A percentile compares a stretch with the other conserved stretches of the same genome.
These are phyloP conservation scores for Fusarium sp. DNA, from an alignment of 2,329 filamentous ascomycete species.

Conservation along the genomic window DNA sequence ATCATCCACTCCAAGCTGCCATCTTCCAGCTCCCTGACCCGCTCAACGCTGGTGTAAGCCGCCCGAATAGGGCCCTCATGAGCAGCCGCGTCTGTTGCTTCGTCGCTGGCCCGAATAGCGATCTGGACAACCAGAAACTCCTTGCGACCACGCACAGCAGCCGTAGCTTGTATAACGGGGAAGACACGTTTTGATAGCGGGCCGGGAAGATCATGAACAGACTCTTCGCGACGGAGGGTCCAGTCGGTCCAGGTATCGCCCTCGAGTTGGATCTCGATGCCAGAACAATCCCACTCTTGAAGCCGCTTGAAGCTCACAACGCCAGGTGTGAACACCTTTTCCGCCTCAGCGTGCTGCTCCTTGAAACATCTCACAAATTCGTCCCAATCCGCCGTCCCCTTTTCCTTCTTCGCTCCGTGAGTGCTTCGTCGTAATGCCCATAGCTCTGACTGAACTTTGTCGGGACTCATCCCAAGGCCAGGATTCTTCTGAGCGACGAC, in stretches of 20 bases:
- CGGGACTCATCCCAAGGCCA: constrained; percentile 43
- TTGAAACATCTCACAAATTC: constrained; percentile 76
- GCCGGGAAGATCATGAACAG: constrained; percentile 74
- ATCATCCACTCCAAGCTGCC: constrained; percentile 79
- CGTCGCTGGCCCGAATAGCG: constrained; percentile 58
- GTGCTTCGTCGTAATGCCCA: constrained; percentile 77
- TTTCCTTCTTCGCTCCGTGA: constrained; percentile 67
- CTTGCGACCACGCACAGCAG: constrained; percentile 55
- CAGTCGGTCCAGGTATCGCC: constrained; percentile 64
- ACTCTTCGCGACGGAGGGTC: constrained; percentile 71
- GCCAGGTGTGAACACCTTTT: constrained; percentile 59
- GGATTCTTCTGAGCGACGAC: constrained; percentile 55
- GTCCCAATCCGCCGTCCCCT: constrained; percentile 72
- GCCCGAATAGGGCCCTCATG: constrained; percentile 67
- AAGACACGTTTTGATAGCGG: constrained; percentile 77
- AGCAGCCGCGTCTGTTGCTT: constrained; percentile 56
- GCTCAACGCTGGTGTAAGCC: constrained; percentile 77
- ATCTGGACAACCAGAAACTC: constrained; percentile 74
- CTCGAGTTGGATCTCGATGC: constrained; percentile 57
- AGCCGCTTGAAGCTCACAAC: constrained; percentile 56
- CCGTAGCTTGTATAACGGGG: constrained; percentile 74
- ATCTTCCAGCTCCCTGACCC: constrained; percentile 63
- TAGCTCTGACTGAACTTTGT: constrained; percentile 60
- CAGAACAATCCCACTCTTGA: constrained; percentile 63
- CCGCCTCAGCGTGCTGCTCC: constrained; percentile 60